Base-by-base conservation (phyloP, 1,139 yeast genomes). In the Debaryomyces psychrophilus region DNA sequence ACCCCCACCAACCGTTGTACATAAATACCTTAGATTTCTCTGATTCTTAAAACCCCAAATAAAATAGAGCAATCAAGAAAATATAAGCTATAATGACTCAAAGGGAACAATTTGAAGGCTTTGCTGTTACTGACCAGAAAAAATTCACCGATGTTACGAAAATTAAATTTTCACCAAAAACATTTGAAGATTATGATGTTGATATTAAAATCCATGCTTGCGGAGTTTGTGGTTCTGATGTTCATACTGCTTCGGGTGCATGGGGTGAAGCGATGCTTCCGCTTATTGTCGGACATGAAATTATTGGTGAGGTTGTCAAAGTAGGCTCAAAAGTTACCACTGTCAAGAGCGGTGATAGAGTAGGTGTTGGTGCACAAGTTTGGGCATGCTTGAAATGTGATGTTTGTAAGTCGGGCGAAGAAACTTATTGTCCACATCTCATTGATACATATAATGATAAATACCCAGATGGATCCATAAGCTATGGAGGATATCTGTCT, bases 401-500 rank as follows among this genome's bases (percentile, higher is more conserved):
- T 17, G 69, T 76, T 51, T 79, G 83, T 58, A 51, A 60, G 14
- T 49, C 46, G 28, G 64, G 66, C 51, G 71, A 77, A 56, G 81
- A 77, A 54, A 77, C 71, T 52, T 78, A 78, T 62, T 79, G 83
- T 58, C 57, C 64, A 26, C 56, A 69, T 31, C 53, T 62, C 34
- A 76, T 74, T 23, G 62, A 64, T 38, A 78, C 83, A 5, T 78
- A 77, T 58, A 69, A 73, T 52, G 54, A 60, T 20, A 48, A 51
- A 9, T 76, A 76, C 57, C 57, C 65, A 17, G 79, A 76, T 45
- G 78, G 77, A 6, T 74, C 72, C 51, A 67, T 68, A 43, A 67
- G 80, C 17, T 77, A 73, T 56, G 83, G 84, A 58, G 83, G 83
- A n/a, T 79, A 78, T 58, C 72, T 83, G 7, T 67, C 76, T 14